Evolutionary conservation across 345 rosid species (phyloP), one percentile per base, ranked within the genome.

Genomic region (Arabidopsis arenosa): DNA sequence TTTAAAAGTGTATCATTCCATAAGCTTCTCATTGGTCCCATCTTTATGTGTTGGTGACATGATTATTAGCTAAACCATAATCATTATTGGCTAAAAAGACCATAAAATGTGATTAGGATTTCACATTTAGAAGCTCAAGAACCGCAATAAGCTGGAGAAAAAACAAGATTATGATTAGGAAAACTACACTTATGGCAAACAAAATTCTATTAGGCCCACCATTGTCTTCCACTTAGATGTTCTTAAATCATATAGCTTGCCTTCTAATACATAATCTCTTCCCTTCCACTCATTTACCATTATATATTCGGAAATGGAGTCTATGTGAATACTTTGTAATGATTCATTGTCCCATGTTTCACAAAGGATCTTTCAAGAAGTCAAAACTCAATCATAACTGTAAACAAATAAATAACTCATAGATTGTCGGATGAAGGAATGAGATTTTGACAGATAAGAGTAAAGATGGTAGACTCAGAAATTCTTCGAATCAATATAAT

Each of bases 1-100:
- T 47, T 75, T 18, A 48, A 58, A 75, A 66, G 21, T 65, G 51
- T n/a, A 44, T 65, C n/a, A 56, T 66, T 55, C 10, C 10, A 54
- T 44, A 65, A 21, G 66, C 48, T 44, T 15, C 39, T 18, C 58
- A 15, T 10, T 74, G 66, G 44, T 18, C 36, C 59, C 71, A 28
- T 48, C 32, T n/a, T 35, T 72, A 0, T 23, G 9, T 49, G 14
- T 52, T 47, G 13, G 40, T 7, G 52, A 10, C 62, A 63, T 51
- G 23, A 73, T 39, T 13, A 39, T 28, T n/a, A 56, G 66, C 73
- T 59, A 66, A 58, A 15, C 43, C 41, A 28, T 48, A 17, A 67
- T 59, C 67, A 58, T 18, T 49, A 53, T 6, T 49, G 53, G 26
- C 51, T 48, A 58, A 15, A 61, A 37, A 11, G 39, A 66, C 10